Base-by-base conservation (phyloP, 2,329 filamentous ascomycete genomes). In the Tricladium varicosporioides region DNA sequence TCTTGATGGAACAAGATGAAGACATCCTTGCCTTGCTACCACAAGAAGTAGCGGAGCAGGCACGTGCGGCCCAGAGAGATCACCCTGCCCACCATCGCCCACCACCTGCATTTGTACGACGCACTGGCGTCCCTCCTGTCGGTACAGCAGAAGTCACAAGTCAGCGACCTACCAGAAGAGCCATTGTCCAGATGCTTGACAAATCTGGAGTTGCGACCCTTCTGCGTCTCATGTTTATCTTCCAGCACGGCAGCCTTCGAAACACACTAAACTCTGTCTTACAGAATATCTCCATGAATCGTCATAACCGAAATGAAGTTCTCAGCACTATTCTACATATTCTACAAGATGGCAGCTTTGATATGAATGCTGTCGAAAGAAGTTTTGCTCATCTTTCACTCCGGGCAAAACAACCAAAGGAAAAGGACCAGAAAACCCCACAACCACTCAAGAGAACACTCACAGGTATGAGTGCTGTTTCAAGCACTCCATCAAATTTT, bases 151-250 rank as follows among this genome's bases (percentile, higher is more conserved):
- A 63, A 22, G 51, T 50, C 32, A 59, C 53, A 40, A 46, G 54
- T 13, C 62, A 68, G 50, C 93, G 92, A 75, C 75, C 80, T 40
- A 87, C 89, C 67, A 86, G 90, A 56, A 88, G 89, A 60, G 87
- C 91, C 18, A 89, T 95, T 57, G 89, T 96, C 19, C 94, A 99
- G 71, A 96, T 99, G 88, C 83, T 99, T 31, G 94, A 99, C 73
- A 97, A 96, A 74, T 83, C 92, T 48, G 94, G 95, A 22, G 87
- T 99, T 63, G 94, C 95, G 22, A 97, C 94, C n/a, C 78, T 99
- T 33, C 80, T 99, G 45, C 90, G 95, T n/a, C 82, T 99, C 9
- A 97, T 99, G 93, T 99, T 99, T 72, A 92, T 97, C 66, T 89
- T 91, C 48, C 91, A 97, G 63, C 90, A 93, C 62, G 91, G 90